These are phyloP conservation scores for Cryptococcus floricola DNA, from an alignment of 1,284 basidiomycete genomes.

Conservation along the genomic window DNA sequence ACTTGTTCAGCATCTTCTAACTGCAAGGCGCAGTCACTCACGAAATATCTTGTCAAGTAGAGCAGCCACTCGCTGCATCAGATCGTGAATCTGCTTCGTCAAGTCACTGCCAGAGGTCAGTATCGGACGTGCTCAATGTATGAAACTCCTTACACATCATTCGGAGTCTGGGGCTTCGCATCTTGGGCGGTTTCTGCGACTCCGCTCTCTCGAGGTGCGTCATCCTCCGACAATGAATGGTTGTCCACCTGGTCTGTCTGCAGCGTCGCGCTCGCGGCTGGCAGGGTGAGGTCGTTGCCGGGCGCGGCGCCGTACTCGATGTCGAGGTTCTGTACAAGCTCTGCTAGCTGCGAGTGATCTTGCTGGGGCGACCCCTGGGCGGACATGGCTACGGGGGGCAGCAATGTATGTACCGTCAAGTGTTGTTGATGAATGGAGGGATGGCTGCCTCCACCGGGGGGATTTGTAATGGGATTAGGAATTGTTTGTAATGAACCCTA, in stretches of 20 bases:
- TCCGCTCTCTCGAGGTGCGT: neutral
- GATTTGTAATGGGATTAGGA: no score
- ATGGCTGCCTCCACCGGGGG: neutral
- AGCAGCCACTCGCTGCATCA: slow-evolving; percentile 21
- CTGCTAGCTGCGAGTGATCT: slow-evolving; percentile 2
- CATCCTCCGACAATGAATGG: neutral
- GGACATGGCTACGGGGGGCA: no score
- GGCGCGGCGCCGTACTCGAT: slow-evolving; percentile 1
- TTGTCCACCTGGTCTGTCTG: neutral
- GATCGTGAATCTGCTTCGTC: slow-evolving; percentile 11
- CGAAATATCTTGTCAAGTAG: slow-evolving; percentile 33
- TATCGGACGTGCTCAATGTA: no score
- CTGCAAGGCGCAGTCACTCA: slow-evolving; percentile 4
- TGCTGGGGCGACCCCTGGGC: no score
- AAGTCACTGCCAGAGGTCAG: neutral
- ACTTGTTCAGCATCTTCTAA: neutral
- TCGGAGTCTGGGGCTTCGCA: neutral
- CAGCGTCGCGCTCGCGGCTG: neutral
- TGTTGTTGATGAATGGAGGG: neutral
- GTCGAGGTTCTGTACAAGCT: slow-evolving; percentile 4
- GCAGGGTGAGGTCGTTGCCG: neutral
- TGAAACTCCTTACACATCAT: no score
- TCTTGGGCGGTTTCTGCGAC: neutral
- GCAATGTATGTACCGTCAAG: no score
- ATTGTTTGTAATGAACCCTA: neutral